Evolutionary conservation across 768 basidiomycete genomes (phyloP).

Genomic region (Lentinula detonsa): DNA sequence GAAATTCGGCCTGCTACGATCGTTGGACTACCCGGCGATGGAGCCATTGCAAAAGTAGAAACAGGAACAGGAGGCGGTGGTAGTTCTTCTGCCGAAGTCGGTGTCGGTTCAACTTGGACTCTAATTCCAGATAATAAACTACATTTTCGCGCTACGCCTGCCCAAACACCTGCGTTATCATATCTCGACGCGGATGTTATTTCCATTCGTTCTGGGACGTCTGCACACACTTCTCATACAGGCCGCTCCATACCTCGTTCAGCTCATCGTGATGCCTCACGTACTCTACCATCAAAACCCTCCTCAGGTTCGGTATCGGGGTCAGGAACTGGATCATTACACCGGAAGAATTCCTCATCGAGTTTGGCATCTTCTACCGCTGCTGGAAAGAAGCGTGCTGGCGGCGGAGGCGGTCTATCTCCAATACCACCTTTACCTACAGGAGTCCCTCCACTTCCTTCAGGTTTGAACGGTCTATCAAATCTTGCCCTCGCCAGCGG

Average conservation of each 20-base stretch:
- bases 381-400: constrained; percentile 15
- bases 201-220: constrained; percentile 50
- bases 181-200: constrained; percentile 40
- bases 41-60: not conserved
- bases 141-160: constrained; percentile 22
- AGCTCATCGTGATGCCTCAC: constrained; percentile 32
- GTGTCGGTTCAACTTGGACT: constrained; percentile 24
- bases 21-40: constrained; percentile 10
- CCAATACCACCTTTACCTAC: constrained; percentile 14
- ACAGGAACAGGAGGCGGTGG: constrained; percentile 11
- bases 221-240: constrained; percentile 34
- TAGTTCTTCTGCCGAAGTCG: constrained; percentile 12
- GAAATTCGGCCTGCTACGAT: not conserved
- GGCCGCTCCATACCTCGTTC: constrained; percentile 24
- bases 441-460: constrained; percentile 21
- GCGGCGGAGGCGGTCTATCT: constrained; percentile 8
- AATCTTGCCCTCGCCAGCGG: constrained; percentile 22
- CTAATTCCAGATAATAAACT: constrained; percentile 28
- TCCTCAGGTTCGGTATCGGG: not conserved
- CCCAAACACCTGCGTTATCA: not conserved
- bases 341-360: constrained; percentile 56
- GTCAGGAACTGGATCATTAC: constrained; percentile 29
- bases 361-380: constrained; percentile 46
- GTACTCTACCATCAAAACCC: constrained; percentile 25
- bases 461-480: constrained; percentile 20